Base-by-base conservation (phyloP, 225 moss, liverwort and hornwort species). In the Physcomitrellopsis africana region DNA sequence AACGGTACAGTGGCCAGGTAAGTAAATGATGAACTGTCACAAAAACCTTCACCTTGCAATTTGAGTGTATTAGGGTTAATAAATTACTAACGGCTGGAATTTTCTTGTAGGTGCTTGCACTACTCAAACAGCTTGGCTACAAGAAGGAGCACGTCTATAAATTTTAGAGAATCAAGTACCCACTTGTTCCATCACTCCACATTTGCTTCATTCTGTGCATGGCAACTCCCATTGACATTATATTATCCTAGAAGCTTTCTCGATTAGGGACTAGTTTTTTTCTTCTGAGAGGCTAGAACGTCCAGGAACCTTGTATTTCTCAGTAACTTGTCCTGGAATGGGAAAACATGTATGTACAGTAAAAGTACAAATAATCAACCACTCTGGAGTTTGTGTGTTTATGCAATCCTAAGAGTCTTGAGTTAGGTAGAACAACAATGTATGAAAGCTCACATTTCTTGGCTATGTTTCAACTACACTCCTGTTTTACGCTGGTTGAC, bases 1-100 rank as follows among this genome's bases (percentile, higher is more conserved):
- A 89, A 19, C 89, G 91, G 18, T 85, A 83, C 76, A 83, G 82
- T 81, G 94, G 96, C 22, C 87, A 94, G 92, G 94, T 96, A 47
- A 67, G 52, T 47, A 45, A 8, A 24, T 17, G 18, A 72, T 54
- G 13, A 18, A 11, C 26, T 60, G 5, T 65, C 10, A 57, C 0
- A 6, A 8, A 15, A 62, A n/a, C 1, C 15, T 5, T 2, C 23
- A 10, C 19, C 1, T 10, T 44, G 61, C 49, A 63, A 16, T 57
- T 57, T n/a, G 9, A 44, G 8, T 8, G 41, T 19, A 5, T 22
- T 32, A 17, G 10, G n/a, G n/a, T n/a, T 10, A 11, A 2, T 22
- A 68, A 29, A 26, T 41, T 57, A 67, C 65, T 43, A 73, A 69
- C n/a, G 27, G 10, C 18, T 61, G 70, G 46, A 48, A 60, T 79